Conservation (phyloP, 495 filamentous ascomycete genomes). For the Usnea hakonensis region DNA sequence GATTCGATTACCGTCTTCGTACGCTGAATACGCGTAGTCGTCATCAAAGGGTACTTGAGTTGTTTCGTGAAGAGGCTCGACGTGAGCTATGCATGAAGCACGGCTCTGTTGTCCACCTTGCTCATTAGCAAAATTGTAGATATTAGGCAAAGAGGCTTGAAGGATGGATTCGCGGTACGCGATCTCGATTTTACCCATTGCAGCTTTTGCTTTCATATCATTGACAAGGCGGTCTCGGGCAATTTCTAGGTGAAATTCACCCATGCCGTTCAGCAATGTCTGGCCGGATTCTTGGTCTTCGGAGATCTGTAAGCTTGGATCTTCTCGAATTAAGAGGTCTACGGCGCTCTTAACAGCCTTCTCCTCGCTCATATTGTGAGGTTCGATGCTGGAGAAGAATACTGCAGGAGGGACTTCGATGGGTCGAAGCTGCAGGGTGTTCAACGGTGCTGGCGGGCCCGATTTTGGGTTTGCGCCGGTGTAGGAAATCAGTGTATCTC, state of each 20-base stretch:
- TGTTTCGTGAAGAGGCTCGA: constrained; percentile 52
- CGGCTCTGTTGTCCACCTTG: constrained; percentile 72
- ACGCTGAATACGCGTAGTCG: constrained; percentile 15
- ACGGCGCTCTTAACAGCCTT: constrained; percentile 72
- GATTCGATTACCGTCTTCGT: constrained; percentile 51
- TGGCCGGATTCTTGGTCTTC: constrained; percentile 87
- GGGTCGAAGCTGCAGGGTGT: constrained; percentile 73
- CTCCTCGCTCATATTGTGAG: constrained; percentile 66
- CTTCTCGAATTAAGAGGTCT: constrained; percentile 73
- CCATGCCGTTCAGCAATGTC: constrained; percentile 92
- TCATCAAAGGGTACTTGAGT: constrained; percentile 21
- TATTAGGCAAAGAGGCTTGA: constrained; percentile 43
- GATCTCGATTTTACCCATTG: constrained; percentile 91
- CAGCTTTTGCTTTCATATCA: constrained; percentile 81
- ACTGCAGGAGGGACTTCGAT: constrained; percentile 89
- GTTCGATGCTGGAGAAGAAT: constrained; percentile 89
- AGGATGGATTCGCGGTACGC: constrained; percentile 81
- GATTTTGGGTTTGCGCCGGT: constrained; percentile 49
- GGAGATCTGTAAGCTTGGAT: constrained; percentile 82
- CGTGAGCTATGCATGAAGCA: constrained; percentile 62
- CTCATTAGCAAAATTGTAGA: constrained; percentile 63
- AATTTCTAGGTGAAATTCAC: constrained; percentile 95
- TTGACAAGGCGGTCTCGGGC: constrained; percentile 78
- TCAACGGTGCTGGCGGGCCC: constrained; percentile 59
- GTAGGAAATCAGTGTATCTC: constrained; percentile 81